These are phyloP conservation scores for Daldinia caldariorum DNA, from an alignment of 495 filamentous ascomycete genomes.

Conservation along the genomic window DNA sequence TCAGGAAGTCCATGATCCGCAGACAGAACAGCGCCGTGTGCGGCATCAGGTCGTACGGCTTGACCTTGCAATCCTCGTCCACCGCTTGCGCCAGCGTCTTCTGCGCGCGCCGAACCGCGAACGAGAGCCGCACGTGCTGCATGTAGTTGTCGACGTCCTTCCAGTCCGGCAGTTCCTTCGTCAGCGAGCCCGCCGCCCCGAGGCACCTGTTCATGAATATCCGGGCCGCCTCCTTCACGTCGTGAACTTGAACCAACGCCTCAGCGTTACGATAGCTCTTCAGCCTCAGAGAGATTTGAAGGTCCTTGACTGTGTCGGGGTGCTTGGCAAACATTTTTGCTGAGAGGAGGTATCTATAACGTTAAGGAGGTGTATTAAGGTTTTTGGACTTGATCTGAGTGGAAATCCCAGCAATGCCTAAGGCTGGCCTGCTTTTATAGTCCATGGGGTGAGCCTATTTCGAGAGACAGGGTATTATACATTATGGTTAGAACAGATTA, in stretches of 20 bases:
- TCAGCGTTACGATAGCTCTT: slow-evolving; percentile 16
- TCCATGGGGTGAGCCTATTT: neutral
- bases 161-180: slow-evolving; percentile 12
- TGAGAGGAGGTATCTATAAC: neutral
- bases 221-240: slow-evolving; percentile 27
- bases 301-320: neutral
- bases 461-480: neutral
- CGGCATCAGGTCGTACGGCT: slow-evolving; percentile 23
- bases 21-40: slow-evolving; percentile 28
- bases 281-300: slow-evolving; percentile 3
- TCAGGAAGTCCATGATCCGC: slow-evolving; percentile 20
- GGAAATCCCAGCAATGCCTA: no score
- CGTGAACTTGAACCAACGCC: slow-evolving; percentile 9
- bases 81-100: slow-evolving; percentile 10
- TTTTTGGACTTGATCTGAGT: neutral
- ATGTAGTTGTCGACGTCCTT: slow-evolving; percentile 28
- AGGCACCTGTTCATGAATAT: slow-evolving; percentile 33
- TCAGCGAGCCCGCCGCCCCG: slow-evolving; percentile 1
- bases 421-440: neutral
- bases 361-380: neutral
- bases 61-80: slow-evolving; percentile 1
- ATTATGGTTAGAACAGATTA: neutral
- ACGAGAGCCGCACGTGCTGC: neutral
- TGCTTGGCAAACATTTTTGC: neutral
- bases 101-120: neutral